Conservation (phyloP, 163 green algal genomes). For the Volvox carteri region DNA sequence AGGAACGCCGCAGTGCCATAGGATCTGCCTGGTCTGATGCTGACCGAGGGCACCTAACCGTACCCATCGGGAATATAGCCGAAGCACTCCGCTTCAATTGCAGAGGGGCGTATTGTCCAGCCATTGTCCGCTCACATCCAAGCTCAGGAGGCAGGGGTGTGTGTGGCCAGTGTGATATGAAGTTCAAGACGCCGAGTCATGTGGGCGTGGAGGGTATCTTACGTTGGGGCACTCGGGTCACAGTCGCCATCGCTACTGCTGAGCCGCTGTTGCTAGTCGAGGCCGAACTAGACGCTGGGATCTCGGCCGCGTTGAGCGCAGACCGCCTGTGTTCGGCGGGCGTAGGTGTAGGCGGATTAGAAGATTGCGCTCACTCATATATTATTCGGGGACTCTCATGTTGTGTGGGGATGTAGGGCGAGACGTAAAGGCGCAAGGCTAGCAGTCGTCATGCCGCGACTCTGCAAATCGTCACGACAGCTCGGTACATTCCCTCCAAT, state of each 20-base stretch:
- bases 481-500: neutral
- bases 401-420: neutral
- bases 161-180: no score
- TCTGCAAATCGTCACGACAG: neutral
- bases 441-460: neutral
- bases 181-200: no score
- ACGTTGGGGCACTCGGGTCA: conserved; percentile 3
- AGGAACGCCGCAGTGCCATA: no score
- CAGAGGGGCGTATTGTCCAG: no score
- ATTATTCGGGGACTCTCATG: neutral
- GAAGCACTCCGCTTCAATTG: no score
- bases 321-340: neutral
- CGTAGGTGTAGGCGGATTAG: neutral
- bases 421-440: neutral
- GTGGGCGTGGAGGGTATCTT: no score
- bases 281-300: neutral
- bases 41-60: no score
- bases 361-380: neutral
- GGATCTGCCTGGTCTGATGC: no score
- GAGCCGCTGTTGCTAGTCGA: neutral
- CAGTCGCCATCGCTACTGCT: neutral
- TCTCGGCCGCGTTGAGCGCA: neutral
- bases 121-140: no score
- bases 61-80: no score
- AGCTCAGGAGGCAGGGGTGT: no score